Percentiles rank a stretch among this genome's conserved stretches.
Evolutionary conservation across 1,284 basidiomycete species (phyloP).

Genomic region (Mycosarcoma maydis): DNA sequence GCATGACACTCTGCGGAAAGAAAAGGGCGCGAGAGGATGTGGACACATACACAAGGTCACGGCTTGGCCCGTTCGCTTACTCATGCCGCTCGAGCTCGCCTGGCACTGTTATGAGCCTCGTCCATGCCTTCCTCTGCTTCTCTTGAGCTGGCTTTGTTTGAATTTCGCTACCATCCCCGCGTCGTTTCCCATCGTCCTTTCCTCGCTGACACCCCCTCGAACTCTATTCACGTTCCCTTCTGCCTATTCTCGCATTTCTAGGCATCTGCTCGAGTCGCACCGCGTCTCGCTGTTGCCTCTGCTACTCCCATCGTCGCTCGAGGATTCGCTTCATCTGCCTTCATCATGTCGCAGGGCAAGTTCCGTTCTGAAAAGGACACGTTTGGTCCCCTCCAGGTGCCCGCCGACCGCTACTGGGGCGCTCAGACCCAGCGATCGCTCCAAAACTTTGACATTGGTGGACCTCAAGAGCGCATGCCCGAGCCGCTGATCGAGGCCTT

Average conservation of each 20-base stretch:
- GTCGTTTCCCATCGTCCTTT: background rate
- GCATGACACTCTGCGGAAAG: slow-evolving; percentile 5
- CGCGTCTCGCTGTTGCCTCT: slow-evolving; percentile 32
- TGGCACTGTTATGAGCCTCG: background rate
- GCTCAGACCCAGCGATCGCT: slow-evolving; percentile 97
- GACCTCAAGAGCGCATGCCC: slow-evolving; percentile 89
- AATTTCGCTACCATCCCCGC: background rate
- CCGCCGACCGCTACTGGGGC: slow-evolving; percentile 95
- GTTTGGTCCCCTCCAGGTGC: slow-evolving; percentile 91
- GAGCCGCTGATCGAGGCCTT: slow-evolving; percentile 96
- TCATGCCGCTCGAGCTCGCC: background rate
- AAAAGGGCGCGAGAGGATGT: too few species aligned
- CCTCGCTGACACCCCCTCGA: background rate
- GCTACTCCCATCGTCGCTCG: slow-evolving; percentile 20
- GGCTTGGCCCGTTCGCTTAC: slow-evolving; percentile 32
- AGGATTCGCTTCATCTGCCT: slow-evolving; percentile 36
- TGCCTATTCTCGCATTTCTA: background rate
- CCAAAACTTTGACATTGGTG: slow-evolving; percentile 99
- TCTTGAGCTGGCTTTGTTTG: background rate
- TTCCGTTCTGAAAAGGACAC: slow-evolving; percentile 73
- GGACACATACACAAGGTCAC: background rate
- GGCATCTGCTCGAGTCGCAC: slow-evolving; percentile 32
- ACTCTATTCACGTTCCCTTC: background rate
- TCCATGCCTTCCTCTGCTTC: background rate
- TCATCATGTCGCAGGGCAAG: slow-evolving; percentile 45